Base-by-base conservation (phyloP, 306 rosid species). In the Phaseolus lunatus region DNA sequence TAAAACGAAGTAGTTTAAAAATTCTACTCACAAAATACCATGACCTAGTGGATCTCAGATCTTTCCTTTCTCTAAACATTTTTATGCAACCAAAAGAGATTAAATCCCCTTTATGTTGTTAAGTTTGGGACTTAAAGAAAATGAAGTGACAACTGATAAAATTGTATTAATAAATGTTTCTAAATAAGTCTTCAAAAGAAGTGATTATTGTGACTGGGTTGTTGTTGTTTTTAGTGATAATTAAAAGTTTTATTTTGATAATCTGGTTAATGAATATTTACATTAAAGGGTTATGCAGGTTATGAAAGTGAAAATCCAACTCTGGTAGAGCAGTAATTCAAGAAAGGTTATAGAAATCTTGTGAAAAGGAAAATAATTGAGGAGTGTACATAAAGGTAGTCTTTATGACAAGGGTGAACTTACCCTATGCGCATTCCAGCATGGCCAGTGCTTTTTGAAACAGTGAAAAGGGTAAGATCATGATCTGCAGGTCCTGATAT, bases 401-500 rank as follows among this genome's bases (percentile, higher is more conserved):
- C 9, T 31, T 52, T 19, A 3, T 47, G 2, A 16, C 2, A 18
- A 72, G 24, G 18, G 29, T 19, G 5, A 69, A 54, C 82, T 75
- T 67, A 91, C 98, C 98, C 97, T 63, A 94, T 92, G 31, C 97
- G 97, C 82, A 81, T 86, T 63, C 98, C 98, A 0, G 98, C 98
- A 58, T 94, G 97, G 13, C 97, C 97, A 1, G 97, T 92, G 82
- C 84, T 80, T 69, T 94, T 94, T 5, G 98, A 91, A 80, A 89
- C 84, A 0, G 98, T 92, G 84, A 94, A 94, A 54, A 94, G 83
- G 1, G 84, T 82, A 4, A 94, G 80, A 65, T 90, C 92, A 54
- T 94, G 77, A 70, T 94, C 89, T 0, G 93, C 68, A 3, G 94
- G 89, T 1, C 87, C 84, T 16, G 97, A 61, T 9, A 94, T 89